Evolutionary conservation across 129 eudicot genomes (phyloP), one percentile per base, ranked within the genome.

Genomic region (Tagetes patula): DNA sequence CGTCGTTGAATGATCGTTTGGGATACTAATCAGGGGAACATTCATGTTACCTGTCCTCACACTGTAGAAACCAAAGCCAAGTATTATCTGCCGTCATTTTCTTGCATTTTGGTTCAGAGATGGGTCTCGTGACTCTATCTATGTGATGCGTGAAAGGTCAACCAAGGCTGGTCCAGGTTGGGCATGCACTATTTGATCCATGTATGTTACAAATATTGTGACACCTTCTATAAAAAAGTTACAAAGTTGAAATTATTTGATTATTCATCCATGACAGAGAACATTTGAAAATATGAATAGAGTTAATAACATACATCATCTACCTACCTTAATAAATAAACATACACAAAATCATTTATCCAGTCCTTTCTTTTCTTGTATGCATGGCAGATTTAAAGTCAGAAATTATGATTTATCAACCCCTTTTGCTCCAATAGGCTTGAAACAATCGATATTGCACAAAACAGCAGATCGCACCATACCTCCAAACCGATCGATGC

Each of bases 401-500:
- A 20, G 27, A 20, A 73, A 72, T 81, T 67, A 76, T 55, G 76
- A 74, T 67, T 81, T 67, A 85, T 82, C 82, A 50, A 82, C 77
- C 81, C 86, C 72, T 3, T 82, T 74, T 61, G 91, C 76, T 75
- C 87, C 86, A 30, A 77, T 74, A 5, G 98, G 98, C 83, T 80
- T 89, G 87, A 93, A 93, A 81, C 98, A 93, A 76, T 87, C 88
- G 8, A 90, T 93, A 82, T 93, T 93, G 89, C 96, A 85, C 69
- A 93, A 86, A 39, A 84, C 95, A 6, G 96, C 96, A 0, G 98
- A 93, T 69, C 88, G 81, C 84, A 93, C 81, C 86, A 93, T 84
- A 36, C 85, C 95, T 85, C 98, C 98, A 81, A 93, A 85, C 98
- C 98, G 88, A 56, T 93, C 98, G 72, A 93, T 91, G 79, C 98